Base-by-base conservation (phyloP, 2,329 filamentous ascomycete species). In the Claviceps maximensis region DNA sequence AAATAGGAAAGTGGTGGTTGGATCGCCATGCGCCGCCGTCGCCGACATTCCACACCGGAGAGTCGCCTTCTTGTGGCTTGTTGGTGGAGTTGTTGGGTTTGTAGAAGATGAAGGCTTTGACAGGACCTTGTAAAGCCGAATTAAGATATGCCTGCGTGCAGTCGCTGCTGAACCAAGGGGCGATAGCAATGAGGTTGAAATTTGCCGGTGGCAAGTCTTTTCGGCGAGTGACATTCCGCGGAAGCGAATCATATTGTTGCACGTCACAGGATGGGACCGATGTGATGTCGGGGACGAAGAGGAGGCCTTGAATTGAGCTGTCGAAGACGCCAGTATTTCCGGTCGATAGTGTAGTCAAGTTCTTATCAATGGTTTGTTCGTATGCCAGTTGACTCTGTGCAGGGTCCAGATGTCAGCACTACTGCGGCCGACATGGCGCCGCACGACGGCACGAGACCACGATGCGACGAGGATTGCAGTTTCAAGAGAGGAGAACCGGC, bases 211-310 rank as follows among this genome's bases (percentile, higher is more conserved):
- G 82, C 1, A 96, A 78, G 61, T 93, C 77, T n/a, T 69, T 66
- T 59, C 79, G 77, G 17, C 84, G 80, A 13, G 88, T 95, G 52
- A 82, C 87, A 65, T 93, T 90, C 40, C 66, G 60, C 1, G 89
- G 87, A 9, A 96, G 76, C 59, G 84, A 82, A n/a, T 76, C 67
- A 42, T 75, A 75, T 44, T 84, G 80, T 47, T 78, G 68, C 17
- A 80, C 71, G 63, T 75, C 74, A 70, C 90, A 96, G 0, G 74
- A 69, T 56, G 84, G 76, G 53, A 74, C 65, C 12, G 62, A 53
- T 6, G 69, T 65, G 42, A 95, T 74, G 55, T 83, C 79, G 4
- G 91, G 93, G 2, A 95, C 85, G 66, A 93, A 97, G 54, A 97
- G 76, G 17, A 96, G 78, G 56, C 91, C 91, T 58, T 81, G 78